phyloP scores from a whole-genome alignment of 2,329 filamentous ascomycete genomes.

The Tolypocladium ovalisporum region DNA sequence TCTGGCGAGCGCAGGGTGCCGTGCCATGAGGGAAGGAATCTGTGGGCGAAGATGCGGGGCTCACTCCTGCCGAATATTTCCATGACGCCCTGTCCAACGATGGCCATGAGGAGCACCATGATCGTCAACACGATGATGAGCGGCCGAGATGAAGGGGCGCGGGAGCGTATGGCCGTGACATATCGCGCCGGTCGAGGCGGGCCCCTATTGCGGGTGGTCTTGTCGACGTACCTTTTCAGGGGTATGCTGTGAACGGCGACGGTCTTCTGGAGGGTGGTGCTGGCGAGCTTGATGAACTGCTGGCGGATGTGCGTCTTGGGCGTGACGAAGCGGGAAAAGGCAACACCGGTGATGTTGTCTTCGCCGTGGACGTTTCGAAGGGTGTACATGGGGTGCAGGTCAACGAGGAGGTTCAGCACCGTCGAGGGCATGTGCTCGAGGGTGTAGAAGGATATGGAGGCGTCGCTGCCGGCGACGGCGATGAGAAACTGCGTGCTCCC shows the following conservation, averaged over 20 bases:
- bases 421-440: slow-evolving; percentile 52
- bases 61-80: slow-evolving; percentile 49
- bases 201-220: slow-evolving; percentile 19
- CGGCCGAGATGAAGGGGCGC: slow-evolving; percentile 36
- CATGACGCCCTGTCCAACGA: slow-evolving; percentile 52
- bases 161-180: slow-evolving; percentile 52
- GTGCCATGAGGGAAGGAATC: slow-evolving; percentile 41
- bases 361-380: slow-evolving; percentile 42
- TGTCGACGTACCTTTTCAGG: slow-evolving; percentile 37
- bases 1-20: slow-evolving; percentile 16
- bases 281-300: slow-evolving; percentile 59
- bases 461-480: slow-evolving; percentile 70
- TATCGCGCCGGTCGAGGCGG: slow-evolving; percentile 51
- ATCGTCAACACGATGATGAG: slow-evolving; percentile 44
- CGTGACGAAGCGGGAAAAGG: slow-evolving; percentile 46
- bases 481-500: slow-evolving; percentile 67
- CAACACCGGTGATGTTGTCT: slow-evolving; percentile 46
- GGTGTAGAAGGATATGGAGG: slow-evolving; percentile 67
- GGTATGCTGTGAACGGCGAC: slow-evolving; percentile 72
- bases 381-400: slow-evolving; percentile 41
- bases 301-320: slow-evolving; percentile 32
- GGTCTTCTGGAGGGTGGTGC: slow-evolving; percentile 69
- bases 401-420: slow-evolving; percentile 36
- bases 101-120: slow-evolving; percentile 48
- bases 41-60: slow-evolving; percentile 43